Evolutionary conservation across 768 basidiomycete genomes (phyloP).

Genomic region (Botryobasidium botryosum): DNA sequence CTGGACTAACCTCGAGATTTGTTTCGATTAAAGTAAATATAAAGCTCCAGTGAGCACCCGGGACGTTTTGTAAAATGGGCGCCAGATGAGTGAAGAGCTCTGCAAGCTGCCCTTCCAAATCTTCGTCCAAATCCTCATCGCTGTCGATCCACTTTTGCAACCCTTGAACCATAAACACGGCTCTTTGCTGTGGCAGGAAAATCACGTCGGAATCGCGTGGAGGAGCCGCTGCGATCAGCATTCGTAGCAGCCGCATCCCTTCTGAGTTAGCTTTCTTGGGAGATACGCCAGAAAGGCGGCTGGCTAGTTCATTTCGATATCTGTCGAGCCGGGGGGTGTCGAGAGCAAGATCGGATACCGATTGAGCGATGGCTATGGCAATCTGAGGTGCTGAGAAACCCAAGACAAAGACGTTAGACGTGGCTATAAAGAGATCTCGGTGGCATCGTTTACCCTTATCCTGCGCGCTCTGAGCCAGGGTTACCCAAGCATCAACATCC

Average conservation of each 20-base stretch:
- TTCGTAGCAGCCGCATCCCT: slow-evolving; percentile 51
- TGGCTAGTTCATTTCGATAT: slow-evolving; percentile 80
- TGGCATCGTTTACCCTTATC: slow-evolving; percentile 29
- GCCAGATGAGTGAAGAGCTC: slow-evolving; percentile 56
- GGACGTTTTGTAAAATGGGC: slow-evolving; percentile 73
- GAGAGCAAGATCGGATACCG: slow-evolving; percentile 41
- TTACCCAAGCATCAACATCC: slow-evolving; percentile 67
- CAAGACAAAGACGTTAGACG: too few relatives aligned
- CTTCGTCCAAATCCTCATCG: slow-evolving; percentile 51
- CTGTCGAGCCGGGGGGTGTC: slow-evolving; percentile 61
- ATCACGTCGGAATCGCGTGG: slow-evolving; percentile 58
- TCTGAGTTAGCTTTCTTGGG: slow-evolving; percentile 43
- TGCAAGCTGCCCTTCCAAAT: slow-evolving; percentile 63
- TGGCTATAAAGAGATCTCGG: slow-evolving; percentile 25
- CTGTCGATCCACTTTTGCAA: slow-evolving; percentile 65
- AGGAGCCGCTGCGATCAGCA: slow-evolving; percentile 58
- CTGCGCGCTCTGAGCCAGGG: slow-evolving; percentile 46
- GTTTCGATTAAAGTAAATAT: slow-evolving; percentile 79
- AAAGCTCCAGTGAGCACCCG: slow-evolving; percentile 84
- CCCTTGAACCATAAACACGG: slow-evolving; percentile 73
- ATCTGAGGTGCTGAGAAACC: slow-evolving; percentile 56
- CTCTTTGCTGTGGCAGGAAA: slow-evolving; percentile 71
- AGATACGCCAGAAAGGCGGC: slow-evolving; percentile 52
- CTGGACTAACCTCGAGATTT: slow-evolving; percentile 56
- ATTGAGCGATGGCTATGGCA: slow-evolving; percentile 44